Base-by-base conservation (phyloP, 768 basidiomycete genomes). In the Leccinum longicurvipes region DNA sequence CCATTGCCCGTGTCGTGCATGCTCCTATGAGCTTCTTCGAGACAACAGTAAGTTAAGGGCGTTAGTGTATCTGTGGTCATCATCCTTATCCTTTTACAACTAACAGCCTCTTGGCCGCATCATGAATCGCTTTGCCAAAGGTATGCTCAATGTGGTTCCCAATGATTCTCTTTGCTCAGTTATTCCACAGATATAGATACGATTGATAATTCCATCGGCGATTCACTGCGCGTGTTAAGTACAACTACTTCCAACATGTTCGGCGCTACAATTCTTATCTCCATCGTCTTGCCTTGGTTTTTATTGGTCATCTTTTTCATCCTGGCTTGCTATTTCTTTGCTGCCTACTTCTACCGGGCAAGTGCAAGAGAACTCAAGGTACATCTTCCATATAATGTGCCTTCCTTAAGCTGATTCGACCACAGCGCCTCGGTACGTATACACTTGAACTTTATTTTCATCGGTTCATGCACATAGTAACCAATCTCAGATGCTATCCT, bases 11-110 rank as follows among this genome's bases (percentile, higher is more conserved):
- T 23, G 81, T 93, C 48, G 82, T 95, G 80, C 82, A 85, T 67
- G 90, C 91, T 1, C 92, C 92, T 0, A 92, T 91, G 86, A 84
- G 83, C 5, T 93, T 93, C 75, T 95, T 93, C 65, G 93, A 95
- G 66, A 93, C 86, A 2, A 90, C 89, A 5, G 85, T 86, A 63
- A 63, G 76, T 63, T 21, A 44, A 39, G 31, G 41, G 3, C 29
- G 36, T 34, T 21, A 3, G 8, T 10, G 17, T 2, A 28, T 44
- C 15, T 8, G 27, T 25, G 10, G 14, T 17, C 9, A 1, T 27
- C 19, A 12, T 36, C 6, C n/a, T n/a, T 24, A 55, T 44, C 23
- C 42, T 54, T 21, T 53, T 59, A 56, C 54, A 28, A 24, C 57
- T 47, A 57, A 63, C 63, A 86, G 79, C 91, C 90, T 6, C 77